Evolutionary conservation across 1,284 basidiomycete species (phyloP).

Genomic region (Cutaneotrichosporon sp.): DNA sequence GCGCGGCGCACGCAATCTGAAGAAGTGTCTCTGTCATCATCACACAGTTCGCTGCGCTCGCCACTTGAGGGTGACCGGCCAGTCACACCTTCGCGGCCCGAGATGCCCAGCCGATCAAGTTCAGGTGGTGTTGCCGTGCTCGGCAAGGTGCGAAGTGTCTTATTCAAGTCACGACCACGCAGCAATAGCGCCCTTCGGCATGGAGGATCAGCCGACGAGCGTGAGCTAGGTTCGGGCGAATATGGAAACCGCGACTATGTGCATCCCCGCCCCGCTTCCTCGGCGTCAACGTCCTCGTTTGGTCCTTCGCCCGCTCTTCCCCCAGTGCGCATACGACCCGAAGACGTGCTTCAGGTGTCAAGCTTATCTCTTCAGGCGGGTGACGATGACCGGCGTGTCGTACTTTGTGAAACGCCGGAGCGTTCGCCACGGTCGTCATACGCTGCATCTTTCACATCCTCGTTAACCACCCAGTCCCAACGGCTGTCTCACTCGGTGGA

Average conservation of each 20-base stretch:
- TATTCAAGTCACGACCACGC: constrained; percentile 28
- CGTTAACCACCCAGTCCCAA: constrained; percentile 8
- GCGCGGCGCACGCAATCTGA: constrained; percentile 3
- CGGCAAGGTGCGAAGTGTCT: constrained; percentile 36
- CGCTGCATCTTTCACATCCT: constrained; percentile 15
- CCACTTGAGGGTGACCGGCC: neutral
- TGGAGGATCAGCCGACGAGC: constrained; percentile 31
- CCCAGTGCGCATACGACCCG: constrained; percentile 16
- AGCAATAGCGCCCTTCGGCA: constrained; percentile 31
- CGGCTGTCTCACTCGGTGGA: constrained; percentile 7
- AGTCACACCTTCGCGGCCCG: neutral
- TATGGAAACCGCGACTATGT: constrained; percentile 3
- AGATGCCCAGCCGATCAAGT: constrained; percentile 22
- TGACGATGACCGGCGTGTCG: constrained; percentile 18
- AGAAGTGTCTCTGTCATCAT: constrained; percentile 6
- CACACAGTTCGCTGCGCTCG: constrained; percentile 2
- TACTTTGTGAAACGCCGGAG: constrained; percentile 20
- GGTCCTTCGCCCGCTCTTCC: constrained; percentile 20
- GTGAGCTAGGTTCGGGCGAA: neutral
- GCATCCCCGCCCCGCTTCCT: constrained; percentile 18
- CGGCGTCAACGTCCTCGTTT: constrained; percentile 28
- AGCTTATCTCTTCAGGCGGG: constrained; percentile 18
- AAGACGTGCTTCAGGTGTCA: constrained; percentile 20
- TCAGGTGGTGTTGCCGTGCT: constrained; percentile 40
- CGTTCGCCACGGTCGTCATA: constrained; percentile 33